A percentile compares a stretch with the other conserved stretches of the same genome.
Conservation (phyloP, 176 grass and related monocot species). For the Eleusine coracana region DNA sequence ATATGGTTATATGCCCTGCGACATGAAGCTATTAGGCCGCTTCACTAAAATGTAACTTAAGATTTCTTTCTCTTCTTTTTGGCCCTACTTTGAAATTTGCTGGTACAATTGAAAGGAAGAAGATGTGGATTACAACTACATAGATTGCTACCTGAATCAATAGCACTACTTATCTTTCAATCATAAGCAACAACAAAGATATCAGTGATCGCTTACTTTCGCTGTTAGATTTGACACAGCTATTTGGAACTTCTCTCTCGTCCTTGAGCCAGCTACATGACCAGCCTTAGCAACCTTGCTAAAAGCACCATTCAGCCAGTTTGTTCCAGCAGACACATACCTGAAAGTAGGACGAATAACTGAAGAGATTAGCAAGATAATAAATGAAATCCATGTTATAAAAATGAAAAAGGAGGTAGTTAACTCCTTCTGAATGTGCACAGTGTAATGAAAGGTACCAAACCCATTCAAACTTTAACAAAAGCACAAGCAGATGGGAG, state of each 20-base stretch:
- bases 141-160: slow-evolving; percentile 9
- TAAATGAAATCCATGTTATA: background rate
- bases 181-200: slow-evolving; percentile 19
- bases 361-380: slow-evolving; percentile 32
- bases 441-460: background rate
- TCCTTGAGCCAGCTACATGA: slow-evolving; percentile 82
- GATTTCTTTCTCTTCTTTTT: background rate
- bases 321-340: slow-evolving; percentile 91
- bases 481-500: slow-evolving; percentile 23
- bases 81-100: background rate
- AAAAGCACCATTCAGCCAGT: slow-evolving; percentile 96
- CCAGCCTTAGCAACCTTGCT: slow-evolving; percentile 77
- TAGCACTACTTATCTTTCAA: background rate
- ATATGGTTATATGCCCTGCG: background rate
- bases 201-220: slow-evolving; percentile 62
- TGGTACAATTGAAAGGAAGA: background rate
- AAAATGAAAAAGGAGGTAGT: background rate
- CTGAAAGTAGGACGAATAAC: slow-evolving; percentile 50
- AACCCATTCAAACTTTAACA: slow-evolving; percentile 12
- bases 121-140: background rate
- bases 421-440: background rate
- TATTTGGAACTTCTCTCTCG: slow-evolving; percentile 95
- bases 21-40: slow-evolving; percentile 27
- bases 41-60: slow-evolving; percentile 30
- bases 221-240: slow-evolving; percentile 85